phyloP scores from a whole-genome alignment of 2,329 filamentous ascomycete species.

The Madurella mycetomatis region DNA sequence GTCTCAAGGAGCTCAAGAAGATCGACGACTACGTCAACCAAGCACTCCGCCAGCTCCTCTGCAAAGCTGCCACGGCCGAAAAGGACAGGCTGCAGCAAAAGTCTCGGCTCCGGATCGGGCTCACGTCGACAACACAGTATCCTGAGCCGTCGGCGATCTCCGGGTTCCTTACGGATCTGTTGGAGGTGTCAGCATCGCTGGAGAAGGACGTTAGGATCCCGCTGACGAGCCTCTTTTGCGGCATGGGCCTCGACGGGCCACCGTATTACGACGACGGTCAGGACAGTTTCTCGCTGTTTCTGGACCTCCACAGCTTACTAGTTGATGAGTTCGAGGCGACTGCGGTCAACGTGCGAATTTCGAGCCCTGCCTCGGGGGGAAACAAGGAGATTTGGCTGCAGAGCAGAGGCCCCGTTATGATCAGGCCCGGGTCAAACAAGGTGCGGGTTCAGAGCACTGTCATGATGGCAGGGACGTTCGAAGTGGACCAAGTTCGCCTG shows the following conservation, averaged over 20 bases:
- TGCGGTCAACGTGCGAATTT: slow-evolving; percentile 59
- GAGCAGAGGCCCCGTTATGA: slow-evolving; percentile 33
- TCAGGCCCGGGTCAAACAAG: slow-evolving; percentile 52
- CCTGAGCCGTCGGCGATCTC: slow-evolving; percentile 39
- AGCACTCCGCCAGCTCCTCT: slow-evolving; percentile 68
- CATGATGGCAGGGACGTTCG: slow-evolving; percentile 67
- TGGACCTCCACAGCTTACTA: slow-evolving; percentile 68
- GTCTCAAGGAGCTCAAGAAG: slow-evolving; percentile 70
- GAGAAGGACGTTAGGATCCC: slow-evolving; percentile 61
- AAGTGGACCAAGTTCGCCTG: slow-evolving; percentile 68
- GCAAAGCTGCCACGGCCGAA: slow-evolving; percentile 58
- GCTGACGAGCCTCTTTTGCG: slow-evolving; percentile 68
- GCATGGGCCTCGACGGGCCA: slow-evolving; percentile 62
- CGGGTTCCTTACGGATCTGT: slow-evolving; percentile 46
- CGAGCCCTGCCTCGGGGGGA: slow-evolving; percentile 50
- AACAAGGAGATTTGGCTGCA: slow-evolving; percentile 52
- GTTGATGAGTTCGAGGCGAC: slow-evolving; percentile 66
- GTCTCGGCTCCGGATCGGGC: slow-evolving; percentile 32
- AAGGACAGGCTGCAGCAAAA: slow-evolving; percentile 44
- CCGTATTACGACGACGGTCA: slow-evolving; percentile 64
- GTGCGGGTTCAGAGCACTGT: slow-evolving; percentile 45
- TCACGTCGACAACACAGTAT: slow-evolving; percentile 23
- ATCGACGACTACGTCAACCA: slow-evolving; percentile 75
- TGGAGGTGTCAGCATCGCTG: slow-evolving; percentile 42
- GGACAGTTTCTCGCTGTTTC: slow-evolving; percentile 69